Base-by-base conservation (phyloP, 306 rosid species). In the Cicer chorassanicum region DNA sequence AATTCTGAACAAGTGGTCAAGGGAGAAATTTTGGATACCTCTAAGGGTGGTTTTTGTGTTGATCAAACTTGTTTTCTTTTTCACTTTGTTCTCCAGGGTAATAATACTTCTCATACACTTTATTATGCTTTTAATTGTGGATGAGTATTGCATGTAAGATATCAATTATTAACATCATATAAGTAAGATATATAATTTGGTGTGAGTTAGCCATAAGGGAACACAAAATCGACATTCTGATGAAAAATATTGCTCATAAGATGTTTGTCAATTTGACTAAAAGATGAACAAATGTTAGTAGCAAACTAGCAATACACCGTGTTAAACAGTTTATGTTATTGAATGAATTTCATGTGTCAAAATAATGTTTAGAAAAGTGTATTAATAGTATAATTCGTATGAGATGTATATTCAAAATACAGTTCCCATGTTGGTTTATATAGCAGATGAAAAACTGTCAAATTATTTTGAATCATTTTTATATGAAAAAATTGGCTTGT, bases 51-150 rank as follows among this genome's bases (percentile, higher is more conserved):
- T 76, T 12, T 94, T 94, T 62, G 59, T 88, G 75, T 45, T 87
- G 68, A 46, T 85, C 74, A 94, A 94, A 78, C 63, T 94, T 76
- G 69, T 82, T 62, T 87, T 84, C 93, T 83, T 88, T 88, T 94
- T 57, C 79, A 84, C 46, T 68, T 87, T 90, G 87, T 90, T 84
- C 88, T 79, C 97, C 29, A 85, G 87, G 97, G 99, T 94, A 83
- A 77, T 78, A 54, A 36, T 78, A 57, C 2, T 21, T 75, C 45
- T 73, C 1, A 7, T 61, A 9, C 13, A 11, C 75, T 41, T 13
- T 50, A 51, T 10, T 50, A 51, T 36, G 2, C 9, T 71, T 78
- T 75, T 41, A 29, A 6, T 29, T 29, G 34, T 29, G 34, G 4
- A 29, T 3, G 4, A 29, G 34, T 29, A 29, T 29, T 29, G 34